phyloP scores from a whole-genome alignment of 176 grass and related monocot species.

The Pontederia crassipes region DNA sequence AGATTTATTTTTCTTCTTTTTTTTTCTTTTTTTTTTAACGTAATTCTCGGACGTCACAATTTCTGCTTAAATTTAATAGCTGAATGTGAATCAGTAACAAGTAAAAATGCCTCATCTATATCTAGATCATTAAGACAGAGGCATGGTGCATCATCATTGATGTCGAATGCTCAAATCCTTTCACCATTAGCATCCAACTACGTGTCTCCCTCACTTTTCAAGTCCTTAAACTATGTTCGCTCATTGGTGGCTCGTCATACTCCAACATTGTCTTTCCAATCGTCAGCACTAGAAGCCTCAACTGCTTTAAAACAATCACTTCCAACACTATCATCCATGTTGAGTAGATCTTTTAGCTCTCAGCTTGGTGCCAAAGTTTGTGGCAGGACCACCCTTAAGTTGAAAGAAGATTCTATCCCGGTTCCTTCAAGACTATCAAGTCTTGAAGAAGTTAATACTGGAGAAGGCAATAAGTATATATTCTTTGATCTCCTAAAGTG shows the following conservation, averaged over 20 bases:
- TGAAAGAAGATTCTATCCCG: slow-evolving; percentile 37
- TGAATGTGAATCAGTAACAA: slow-evolving; percentile 59
- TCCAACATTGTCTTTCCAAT: slow-evolving; percentile 84
- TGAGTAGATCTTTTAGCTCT: slow-evolving; percentile 61
- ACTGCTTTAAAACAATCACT: slow-evolving; percentile 57
- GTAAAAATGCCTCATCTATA: slow-evolving; percentile 30
- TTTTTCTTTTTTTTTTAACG: too few species aligned
- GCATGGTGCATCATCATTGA: slow-evolving; percentile 26
- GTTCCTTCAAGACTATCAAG: slow-evolving; percentile 41
- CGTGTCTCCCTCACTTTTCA: slow-evolving; percentile 73
- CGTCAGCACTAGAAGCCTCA: slow-evolving; percentile 24
- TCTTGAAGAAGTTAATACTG: slow-evolving; percentile 43
- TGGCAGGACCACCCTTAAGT: slow-evolving; percentile 47
- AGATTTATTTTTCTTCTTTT: too few species aligned
- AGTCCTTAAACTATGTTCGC: slow-evolving; percentile 87
- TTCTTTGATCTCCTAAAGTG: slow-evolving; percentile 74
- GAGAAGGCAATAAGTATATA: slow-evolving; percentile 75
- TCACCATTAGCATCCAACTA: slow-evolving; percentile 44
- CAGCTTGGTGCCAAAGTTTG: slow-evolving; percentile 55
- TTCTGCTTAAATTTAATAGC: slow-evolving; percentile 77
- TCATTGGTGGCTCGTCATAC: slow-evolving; percentile 85
- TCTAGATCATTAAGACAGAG: slow-evolving; percentile 24
- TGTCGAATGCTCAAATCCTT: slow-evolving; percentile 37
- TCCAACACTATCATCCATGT: slow-evolving; percentile 56
- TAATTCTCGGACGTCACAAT: too few species aligned